Base-by-base conservation (phyloP, 306 rosid species). In the Inga laurina region DNA sequence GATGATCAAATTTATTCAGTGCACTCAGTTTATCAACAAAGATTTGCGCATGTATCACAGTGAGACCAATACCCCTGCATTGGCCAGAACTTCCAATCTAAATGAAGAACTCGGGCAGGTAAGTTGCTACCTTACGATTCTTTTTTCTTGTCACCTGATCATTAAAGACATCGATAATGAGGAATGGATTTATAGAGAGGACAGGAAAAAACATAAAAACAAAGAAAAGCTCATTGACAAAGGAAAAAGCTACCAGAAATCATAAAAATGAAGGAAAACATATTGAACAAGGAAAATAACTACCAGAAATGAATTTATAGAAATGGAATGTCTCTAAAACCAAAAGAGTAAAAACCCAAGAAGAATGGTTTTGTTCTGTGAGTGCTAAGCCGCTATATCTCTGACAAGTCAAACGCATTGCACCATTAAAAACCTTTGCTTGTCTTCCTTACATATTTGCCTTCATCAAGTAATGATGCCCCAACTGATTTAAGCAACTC, bases 91-190 rank as follows among this genome's bases (percentile, higher is more conserved):
- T 67, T 96, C 99, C 54, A 96, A 96, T 89, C 86, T 96, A 92
- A 96, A 96, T 84, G 99, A 96, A 88, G 99, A 96, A 89, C 94
- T 96, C 73, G 99, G 99, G 64, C 99, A 96, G 97, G 99, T 96
- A 87, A 78, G 78, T 70, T 79, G 76, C 80, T 82, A 35, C 64
- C 13, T 7, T 24, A 39, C 77, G 37, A 24, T 24, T n/a, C 1
- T 6, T 10, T 22, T 52, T 44, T 66, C 72, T 74, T 22, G 54
- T 41, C 49, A 10, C 62, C 71, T 78, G 76, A 34, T 45, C 19
- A 5, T 65, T 30, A 30, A 27, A 12, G 70, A 44, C 62, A 30
- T 57, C 70, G 75, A 52, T 52, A 16, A 32, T 27, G 27, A 76
- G 37, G 61, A 44, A 75, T 52, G 49, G 62, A 56, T 39, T 6